These are phyloP conservation scores for Epichloe scottii DNA, from an alignment of 2,329 filamentous ascomycete species.

Conservation along the genomic window DNA sequence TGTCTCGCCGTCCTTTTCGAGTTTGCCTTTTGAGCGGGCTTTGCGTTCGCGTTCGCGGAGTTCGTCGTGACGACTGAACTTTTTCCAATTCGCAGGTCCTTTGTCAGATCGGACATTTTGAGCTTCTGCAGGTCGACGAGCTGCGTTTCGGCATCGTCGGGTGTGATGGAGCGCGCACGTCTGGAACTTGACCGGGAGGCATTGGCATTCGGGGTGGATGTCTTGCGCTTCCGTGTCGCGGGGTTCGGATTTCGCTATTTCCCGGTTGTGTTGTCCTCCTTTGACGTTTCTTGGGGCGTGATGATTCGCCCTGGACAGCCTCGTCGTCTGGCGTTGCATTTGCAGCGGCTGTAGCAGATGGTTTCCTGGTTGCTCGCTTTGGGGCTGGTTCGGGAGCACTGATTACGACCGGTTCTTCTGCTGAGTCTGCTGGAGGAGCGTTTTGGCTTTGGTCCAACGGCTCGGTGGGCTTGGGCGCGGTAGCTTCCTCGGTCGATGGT, in stretches of 20 bases:
- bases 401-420: slow-evolving; percentile 3
- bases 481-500: background rate
- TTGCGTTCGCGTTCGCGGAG: slow-evolving; percentile 54
- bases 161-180: slow-evolving; percentile 38
- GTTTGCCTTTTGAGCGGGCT: slow-evolving; percentile 20
- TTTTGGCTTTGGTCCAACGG: background rate
- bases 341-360: slow-evolving; percentile 8
- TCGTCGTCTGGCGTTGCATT: slow-evolving; percentile 8
- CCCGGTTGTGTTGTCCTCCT: slow-evolving; percentile 17
- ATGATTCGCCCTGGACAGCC: background rate
- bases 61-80: slow-evolving; percentile 61
- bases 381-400: slow-evolving; percentile 4
- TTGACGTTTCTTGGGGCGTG: slow-evolving; percentile 20
- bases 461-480: background rate
- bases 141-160: slow-evolving; percentile 49
- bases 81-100: slow-evolving; percentile 60
- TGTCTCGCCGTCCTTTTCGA: slow-evolving; percentile 15
- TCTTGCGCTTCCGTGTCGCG: slow-evolving; percentile 17
- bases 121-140: slow-evolving; percentile 53
- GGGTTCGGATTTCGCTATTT: slow-evolving; percentile 7
- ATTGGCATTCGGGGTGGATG: slow-evolving; percentile 11
- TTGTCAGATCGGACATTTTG: slow-evolving; percentile 62
- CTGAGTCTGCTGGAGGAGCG: background rate
- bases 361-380: slow-evolving; percentile 9
- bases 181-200: slow-evolving; percentile 15